phyloP scores from a whole-genome alignment of 75 land plant genomes.

The Cupressus sempervirens region DNA sequence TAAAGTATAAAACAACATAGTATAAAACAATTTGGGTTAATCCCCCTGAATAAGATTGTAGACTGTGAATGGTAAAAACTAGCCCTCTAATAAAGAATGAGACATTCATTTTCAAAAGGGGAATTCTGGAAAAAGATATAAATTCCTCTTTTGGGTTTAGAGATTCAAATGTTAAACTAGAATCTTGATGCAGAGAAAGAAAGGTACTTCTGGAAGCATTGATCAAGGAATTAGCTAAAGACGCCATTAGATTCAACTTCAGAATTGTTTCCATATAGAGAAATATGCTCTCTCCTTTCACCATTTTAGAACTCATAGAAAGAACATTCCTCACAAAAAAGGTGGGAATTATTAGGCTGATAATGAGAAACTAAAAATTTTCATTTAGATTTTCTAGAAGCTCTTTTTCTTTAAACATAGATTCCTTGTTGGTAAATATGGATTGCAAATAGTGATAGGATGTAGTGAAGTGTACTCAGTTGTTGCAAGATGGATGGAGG shows the following conservation, averaged over 20 bases:
- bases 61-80: too few relatives aligned
- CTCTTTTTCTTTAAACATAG: too few relatives aligned
- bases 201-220: constrained; percentile 24
- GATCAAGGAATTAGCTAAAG: constrained; percentile 28
- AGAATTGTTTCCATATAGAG: constrained; percentile 16
- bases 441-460: constrained; percentile 37
- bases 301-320: constrained; percentile 24
- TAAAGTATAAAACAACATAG: too few relatives aligned
- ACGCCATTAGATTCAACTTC: constrained; percentile 27
- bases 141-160: neutral
- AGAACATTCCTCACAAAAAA: constrained; percentile 23
- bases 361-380: too few relatives aligned
- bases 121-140: neutral
- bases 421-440: too few relatives aligned
- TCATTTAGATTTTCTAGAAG: too few relatives aligned
- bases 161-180: neutral
- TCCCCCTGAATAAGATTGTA: too few relatives aligned
- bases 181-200: constrained; percentile 28
- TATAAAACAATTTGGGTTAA: too few relatives aligned
- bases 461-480: constrained; percentile 62
- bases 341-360: constrained; percentile 18
- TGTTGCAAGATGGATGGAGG: constrained; percentile 52
- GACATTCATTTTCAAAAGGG: neutral
- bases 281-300: neutral
- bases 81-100: neutral